Percentiles rank a stretch among this genome's conserved stretches.
phyloP scores from a whole-genome alignment of 2,329 filamentous ascomycete species.

The Trichoderma afroharzianum region DNA sequence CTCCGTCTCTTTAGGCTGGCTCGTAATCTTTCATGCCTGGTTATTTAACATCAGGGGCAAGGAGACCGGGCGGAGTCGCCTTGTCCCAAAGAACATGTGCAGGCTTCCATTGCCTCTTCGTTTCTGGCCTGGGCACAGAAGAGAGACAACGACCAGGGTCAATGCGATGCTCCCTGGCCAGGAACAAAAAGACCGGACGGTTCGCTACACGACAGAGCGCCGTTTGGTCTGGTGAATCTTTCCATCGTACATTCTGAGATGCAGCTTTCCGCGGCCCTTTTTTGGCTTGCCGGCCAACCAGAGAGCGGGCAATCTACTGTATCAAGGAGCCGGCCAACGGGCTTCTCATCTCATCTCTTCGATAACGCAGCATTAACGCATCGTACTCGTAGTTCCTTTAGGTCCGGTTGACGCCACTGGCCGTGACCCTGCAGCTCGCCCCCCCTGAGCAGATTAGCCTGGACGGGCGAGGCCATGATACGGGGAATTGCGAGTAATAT shows the following conservation, averaged over 20 bases:
- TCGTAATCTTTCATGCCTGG: background rate
- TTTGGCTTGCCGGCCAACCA: background rate
- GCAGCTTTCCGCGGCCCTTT: background rate
- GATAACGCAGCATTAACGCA: background rate
- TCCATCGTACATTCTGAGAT: background rate
- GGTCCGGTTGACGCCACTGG: conserved; percentile 1
- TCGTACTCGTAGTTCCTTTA: background rate
- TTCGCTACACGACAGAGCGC: background rate
- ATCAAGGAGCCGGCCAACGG: background rate
- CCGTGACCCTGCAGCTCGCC: background rate
- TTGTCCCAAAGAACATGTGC: background rate
- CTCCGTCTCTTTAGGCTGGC: background rate
- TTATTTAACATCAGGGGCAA: background rate
- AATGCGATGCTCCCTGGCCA: background rate
- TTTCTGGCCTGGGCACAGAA: background rate
- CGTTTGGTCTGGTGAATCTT: background rate
- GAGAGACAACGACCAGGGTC: background rate
- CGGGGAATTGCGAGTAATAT: background rate
- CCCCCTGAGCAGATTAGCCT: conserved; percentile 8
- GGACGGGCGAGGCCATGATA: background rate
- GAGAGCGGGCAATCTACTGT: background rate
- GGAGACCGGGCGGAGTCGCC: background rate
- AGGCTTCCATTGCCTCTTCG: background rate
- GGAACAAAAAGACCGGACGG: background rate
- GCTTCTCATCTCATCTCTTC: background rate